These are phyloP conservation scores for Neofusicoccum sp. DNA, from an alignment of 2,329 filamentous ascomycete species.

Conservation along the genomic window DNA sequence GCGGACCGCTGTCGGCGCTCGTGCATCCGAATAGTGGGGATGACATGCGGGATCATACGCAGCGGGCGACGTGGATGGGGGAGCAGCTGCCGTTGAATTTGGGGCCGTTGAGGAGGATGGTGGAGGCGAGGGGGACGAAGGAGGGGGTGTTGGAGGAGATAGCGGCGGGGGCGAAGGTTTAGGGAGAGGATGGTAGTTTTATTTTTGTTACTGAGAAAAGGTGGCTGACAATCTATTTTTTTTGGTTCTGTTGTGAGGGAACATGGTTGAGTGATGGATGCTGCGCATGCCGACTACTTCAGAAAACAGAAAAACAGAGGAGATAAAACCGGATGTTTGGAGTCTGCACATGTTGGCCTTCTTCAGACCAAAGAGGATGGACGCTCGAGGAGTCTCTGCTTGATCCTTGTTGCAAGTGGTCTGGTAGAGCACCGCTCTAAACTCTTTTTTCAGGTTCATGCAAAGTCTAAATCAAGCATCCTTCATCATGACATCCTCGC, in stretches of 20 bases:
- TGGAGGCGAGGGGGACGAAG: background rate
- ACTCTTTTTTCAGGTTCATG: background rate
- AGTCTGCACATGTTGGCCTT: too few species aligned
- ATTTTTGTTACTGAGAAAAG: background rate
- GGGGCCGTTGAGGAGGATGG: slow-evolving; percentile 47
- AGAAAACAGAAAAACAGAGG: background rate
- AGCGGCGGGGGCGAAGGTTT: slow-evolving; percentile 2
- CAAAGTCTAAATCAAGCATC: background rate
- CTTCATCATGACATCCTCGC: slow-evolving; percentile 10
- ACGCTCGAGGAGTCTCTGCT: background rate
- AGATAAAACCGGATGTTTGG: background rate
- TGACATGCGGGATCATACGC: slow-evolving; percentile 63
- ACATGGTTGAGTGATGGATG: background rate
- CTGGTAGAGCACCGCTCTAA: background rate
- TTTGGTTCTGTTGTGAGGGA: background rate
- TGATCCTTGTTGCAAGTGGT: background rate
- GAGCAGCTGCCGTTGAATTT: slow-evolving; percentile 65
- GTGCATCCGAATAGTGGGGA: slow-evolving; percentile 82
- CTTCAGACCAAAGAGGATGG: background rate
- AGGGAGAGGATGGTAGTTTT: background rate
- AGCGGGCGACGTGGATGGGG: slow-evolving; percentile 75
- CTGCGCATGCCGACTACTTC: too few species aligned
- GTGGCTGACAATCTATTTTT: background rate
- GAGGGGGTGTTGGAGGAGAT: slow-evolving; percentile 13
- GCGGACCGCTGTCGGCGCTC: slow-evolving; percentile 76